Base-by-base conservation (phyloP, 805 yeast species). In the Priceomyces medius region DNA sequence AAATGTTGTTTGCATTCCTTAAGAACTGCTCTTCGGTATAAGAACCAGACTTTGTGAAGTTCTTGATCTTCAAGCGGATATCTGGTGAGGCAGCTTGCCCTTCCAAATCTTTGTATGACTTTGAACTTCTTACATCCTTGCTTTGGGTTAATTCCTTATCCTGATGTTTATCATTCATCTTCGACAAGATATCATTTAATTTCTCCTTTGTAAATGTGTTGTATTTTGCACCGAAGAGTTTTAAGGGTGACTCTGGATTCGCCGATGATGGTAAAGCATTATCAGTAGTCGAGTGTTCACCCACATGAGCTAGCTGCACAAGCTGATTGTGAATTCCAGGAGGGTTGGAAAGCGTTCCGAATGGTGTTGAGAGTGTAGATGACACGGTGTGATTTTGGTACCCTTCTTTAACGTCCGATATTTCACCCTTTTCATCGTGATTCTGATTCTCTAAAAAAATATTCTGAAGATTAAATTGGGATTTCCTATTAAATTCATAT, bases 151-250 rank as follows among this genome's bases (percentile, higher is more conserved):
- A 16, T 17, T 16, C 31, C 33, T 31, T 20, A 21, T 27, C 36
- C 10, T 40, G 41, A 3, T 55, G 40, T 13, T 44, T 48, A 23
- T 49, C 49, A 26, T 54, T 51, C 31, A 62, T 43, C 29, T 56
- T 56, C 26, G 53, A 49, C 24, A 61, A 36, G 3, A 66, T 45
- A 17, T 59, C 66, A 35, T 42, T 58, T 20, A 65, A 50, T 37
- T 53, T 58, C 31, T 52, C 67, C 38, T 66, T 65, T 8, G 76
- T 70, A 41, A 57, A 70, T 0, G 76, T 70, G 46, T 70, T 66
- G 45, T 70, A 70, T 24, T 66, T 58, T 36, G 56, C 59, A 6
- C 63, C 61, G 43, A 65, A 70, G 12, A 70, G 51, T 44, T 70
- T 70, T 34, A 70, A 55, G 1, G 76, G 76, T n/a, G 72, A 66